Base-by-base conservation (phyloP, 345 rosid genomes). In the Rhodamnia argentea region DNA sequence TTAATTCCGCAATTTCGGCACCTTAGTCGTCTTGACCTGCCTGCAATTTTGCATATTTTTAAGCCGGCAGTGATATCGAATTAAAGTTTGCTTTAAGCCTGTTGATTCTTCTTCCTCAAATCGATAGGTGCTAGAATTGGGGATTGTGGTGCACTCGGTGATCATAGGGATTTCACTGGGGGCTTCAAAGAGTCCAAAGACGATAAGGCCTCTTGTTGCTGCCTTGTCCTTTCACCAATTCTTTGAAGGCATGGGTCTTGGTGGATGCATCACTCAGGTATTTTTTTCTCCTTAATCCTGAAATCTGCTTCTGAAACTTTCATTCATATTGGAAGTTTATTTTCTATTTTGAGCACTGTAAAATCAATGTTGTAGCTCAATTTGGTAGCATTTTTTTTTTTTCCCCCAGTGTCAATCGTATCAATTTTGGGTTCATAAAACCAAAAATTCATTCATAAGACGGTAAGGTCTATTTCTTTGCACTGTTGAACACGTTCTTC, bases 191-290 rank as follows among this genome's bases (percentile, higher is more conserved):
- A 93, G 90, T 84, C 91, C 93, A 9, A 87, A 89, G 52, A 90
- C 92, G 18, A 88, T 95, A 70, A 93, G 83, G 83, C 92, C 93
- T 3, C 88, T 94, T 3, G 62, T 94, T 0, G 95, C 93, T 7
- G 97, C 97, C 4, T 91, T 94, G 82, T 89, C 94, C n/a, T 95
- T 95, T 75, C 97, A 95, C 82, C 98, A 95, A 51, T 92, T 93
- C 89, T 95, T 92, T 42, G 98, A 94, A 86, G 97, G 96, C 62
- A 93, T 94, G 91, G 96, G 95, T 26, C 93, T 94, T 6, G 97
- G 98, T 1, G 94, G 95, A 1, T 93, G 95, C 88, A 93, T 93
- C 55, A 32, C 91, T 5, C 95, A 94, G 92, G 95, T 90, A 59
- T 32, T 51, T 23, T 22, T 37, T 52, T 18, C 23, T 54, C 23